These are phyloP conservation scores for Debaryomyces prosopidis DNA, from an alignment of 805 yeast species.

Conservation along the genomic window DNA sequence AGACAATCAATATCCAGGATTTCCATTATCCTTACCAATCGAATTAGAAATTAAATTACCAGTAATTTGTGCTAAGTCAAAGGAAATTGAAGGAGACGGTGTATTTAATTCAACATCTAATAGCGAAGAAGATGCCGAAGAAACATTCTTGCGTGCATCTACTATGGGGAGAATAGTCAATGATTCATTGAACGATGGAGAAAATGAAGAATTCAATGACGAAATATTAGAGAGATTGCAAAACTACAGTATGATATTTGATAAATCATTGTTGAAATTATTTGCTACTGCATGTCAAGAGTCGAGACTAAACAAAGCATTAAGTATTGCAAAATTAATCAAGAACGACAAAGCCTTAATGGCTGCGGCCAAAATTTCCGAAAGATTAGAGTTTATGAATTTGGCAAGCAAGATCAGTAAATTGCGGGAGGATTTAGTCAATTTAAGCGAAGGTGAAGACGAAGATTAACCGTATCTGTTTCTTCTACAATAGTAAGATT, in stretches of 20 bases:
- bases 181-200: constrained; percentile 46
- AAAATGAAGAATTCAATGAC: constrained; percentile 30
- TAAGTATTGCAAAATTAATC: constrained; percentile 66
- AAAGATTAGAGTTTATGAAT: constrained; percentile 48
- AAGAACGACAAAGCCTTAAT: constrained; percentile 75
- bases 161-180: constrained; percentile 61
- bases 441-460: constrained; percentile 18
- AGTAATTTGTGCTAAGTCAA: constrained; percentile 30
- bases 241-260: constrained; percentile 59
- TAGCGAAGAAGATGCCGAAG: constrained; percentile 53
- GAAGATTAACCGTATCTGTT: background rate
- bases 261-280: constrained; percentile 73
- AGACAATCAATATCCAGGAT: constrained; percentile 60
- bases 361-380: constrained; percentile 85
- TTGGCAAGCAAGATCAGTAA: constrained; percentile 38
- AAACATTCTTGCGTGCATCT: constrained; percentile 59
- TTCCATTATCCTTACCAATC: constrained; percentile 83
- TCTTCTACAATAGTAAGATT: background rate
- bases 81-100: constrained; percentile 16
- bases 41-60: constrained; percentile 76
- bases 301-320: constrained; percentile 62
- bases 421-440: constrained; percentile 36
- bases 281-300: constrained; percentile 75
- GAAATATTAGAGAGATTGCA: constrained; percentile 51
- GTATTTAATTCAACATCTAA: constrained; percentile 6